A percentile compares a stretch with the other conserved stretches of the same genome.
These are phyloP conservation scores for Scleroderma citrinum DNA, from an alignment of 768 basidiomycete species.

Conservation along the genomic window DNA sequence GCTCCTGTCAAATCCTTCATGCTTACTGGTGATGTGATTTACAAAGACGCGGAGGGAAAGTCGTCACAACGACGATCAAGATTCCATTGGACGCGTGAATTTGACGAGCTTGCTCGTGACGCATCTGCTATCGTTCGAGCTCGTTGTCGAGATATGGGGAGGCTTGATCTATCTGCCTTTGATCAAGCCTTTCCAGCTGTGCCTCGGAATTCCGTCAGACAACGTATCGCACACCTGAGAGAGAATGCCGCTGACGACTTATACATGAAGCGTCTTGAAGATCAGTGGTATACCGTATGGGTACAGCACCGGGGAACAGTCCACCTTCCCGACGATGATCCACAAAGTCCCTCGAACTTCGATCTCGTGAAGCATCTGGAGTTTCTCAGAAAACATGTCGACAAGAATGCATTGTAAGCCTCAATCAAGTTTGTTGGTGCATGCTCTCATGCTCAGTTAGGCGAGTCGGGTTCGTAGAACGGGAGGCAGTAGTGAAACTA, in stretches of 20 bases:
- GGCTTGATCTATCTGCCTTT: constrained; percentile 67
- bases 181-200: constrained; percentile 77
- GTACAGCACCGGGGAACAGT: constrained; percentile 58
- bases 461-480: constrained; percentile 57
- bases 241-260: constrained; percentile 61
- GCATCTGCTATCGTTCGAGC: constrained; percentile 76
- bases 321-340: constrained; percentile 67
- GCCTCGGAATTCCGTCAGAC: constrained; percentile 66
- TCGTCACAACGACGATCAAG: constrained; percentile 45
- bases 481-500: constrained; percentile 33
- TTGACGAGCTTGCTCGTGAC: constrained; percentile 85
- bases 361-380: constrained; percentile 76
- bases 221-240: constrained; percentile 55
- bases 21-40: neutral
- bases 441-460: constrained; percentile 30
- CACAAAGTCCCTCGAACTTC: constrained; percentile 63
- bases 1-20: neutral
- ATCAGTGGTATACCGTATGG: constrained; percentile 80
- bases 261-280: constrained; percentile 75
- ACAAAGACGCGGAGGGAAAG: constrained; percentile 5
- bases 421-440: neutral
- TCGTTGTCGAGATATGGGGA: constrained; percentile 56
- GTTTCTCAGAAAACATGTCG: constrained; percentile 74
- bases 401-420: constrained; percentile 83
- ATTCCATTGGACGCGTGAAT: constrained; percentile 82